Percentiles rank a stretch among this genome's conserved stretches.
These are phyloP conservation scores for Trichoderma pleuroti DNA, from an alignment of 2,329 filamentous ascomycete genomes.

Conservation along the genomic window DNA sequence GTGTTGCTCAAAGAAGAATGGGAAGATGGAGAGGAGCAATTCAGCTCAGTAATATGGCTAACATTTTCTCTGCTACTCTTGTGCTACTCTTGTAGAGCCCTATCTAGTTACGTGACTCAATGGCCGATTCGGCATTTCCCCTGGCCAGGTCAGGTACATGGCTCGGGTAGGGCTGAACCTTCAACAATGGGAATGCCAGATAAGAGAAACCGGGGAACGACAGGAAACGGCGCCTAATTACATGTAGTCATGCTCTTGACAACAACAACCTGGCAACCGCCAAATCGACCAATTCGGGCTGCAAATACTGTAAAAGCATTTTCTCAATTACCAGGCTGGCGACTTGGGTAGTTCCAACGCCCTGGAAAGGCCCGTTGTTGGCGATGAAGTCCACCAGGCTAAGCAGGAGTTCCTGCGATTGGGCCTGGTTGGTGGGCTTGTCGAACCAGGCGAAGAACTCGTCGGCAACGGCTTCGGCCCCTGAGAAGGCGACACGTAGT, in stretches of 20 bases:
- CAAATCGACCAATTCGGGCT: neutral
- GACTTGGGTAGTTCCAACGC: neutral
- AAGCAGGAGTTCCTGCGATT: neutral
- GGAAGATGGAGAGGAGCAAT: no score
- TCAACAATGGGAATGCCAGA: neutral
- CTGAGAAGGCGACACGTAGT: neutral
- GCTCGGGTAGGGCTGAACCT: neutral
- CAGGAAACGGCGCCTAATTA: neutral
- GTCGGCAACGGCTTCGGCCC: neutral
- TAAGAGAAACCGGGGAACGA: neutral
- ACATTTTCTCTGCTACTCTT: no score
- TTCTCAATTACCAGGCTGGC: neutral
- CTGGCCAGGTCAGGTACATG: no score
- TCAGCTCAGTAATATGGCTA: no score
- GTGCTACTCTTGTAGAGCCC: no score
- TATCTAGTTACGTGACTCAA: no score
- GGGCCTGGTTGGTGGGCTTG: neutral
- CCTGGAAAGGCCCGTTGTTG: conserved; percentile 7
- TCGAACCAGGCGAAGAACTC: neutral
- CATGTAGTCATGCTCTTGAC: neutral
- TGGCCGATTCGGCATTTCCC: no score
- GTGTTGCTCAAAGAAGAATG: no score
- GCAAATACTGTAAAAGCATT: neutral
- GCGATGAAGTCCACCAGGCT: neutral
- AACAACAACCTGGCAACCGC: neutral